Evolutionary conservation across 768 basidiomycete species (phyloP).

Genomic region (Phlebiopsis flavidoalba): DNA sequence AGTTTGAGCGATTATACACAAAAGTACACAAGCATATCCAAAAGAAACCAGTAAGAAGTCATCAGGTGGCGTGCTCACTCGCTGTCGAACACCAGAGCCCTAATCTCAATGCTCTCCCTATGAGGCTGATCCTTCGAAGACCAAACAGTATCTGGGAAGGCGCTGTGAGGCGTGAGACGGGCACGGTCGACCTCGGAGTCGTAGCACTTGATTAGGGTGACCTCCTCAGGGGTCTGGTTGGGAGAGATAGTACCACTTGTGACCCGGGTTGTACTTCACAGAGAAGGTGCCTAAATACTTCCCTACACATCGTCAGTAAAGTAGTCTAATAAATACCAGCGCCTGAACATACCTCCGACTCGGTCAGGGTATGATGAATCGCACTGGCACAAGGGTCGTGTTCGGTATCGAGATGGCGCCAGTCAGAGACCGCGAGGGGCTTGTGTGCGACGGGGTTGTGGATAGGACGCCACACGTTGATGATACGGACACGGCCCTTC

Average conservation of each 20-base stretch:
- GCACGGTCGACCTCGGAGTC: constrained; percentile 37
- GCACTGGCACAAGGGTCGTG: constrained; percentile 33
- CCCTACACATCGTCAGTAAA: not conserved
- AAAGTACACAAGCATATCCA: no score
- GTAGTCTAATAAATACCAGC: not conserved
- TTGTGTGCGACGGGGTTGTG: constrained; percentile 32
- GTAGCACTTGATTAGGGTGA: constrained; percentile 39
- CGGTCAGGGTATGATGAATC: constrained; percentile 31
- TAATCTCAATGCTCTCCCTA: constrained; percentile 40
- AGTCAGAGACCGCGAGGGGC: constrained; percentile 39
- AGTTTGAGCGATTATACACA: no score
- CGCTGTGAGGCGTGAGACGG: constrained; percentile 37
- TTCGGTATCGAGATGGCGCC: constrained; percentile 29
- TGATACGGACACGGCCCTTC: constrained; percentile 36
- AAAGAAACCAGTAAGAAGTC: no score
- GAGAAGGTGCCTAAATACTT: constrained; percentile 25
- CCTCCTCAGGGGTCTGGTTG: constrained; percentile 37
- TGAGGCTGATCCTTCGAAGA: constrained; percentile 31
- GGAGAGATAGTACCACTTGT: constrained; percentile 37
- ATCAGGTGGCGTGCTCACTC: constrained; percentile 18
- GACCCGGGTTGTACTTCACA: constrained; percentile 31
- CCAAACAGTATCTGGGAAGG: constrained; percentile 30
- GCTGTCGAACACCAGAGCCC: constrained; percentile 37
- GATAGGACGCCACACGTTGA: constrained; percentile 46
- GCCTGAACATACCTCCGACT: constrained; percentile 21